phyloP scores from a whole-genome alignment of 768 basidiomycete genomes.

The Trametopsis cervina region DNA sequence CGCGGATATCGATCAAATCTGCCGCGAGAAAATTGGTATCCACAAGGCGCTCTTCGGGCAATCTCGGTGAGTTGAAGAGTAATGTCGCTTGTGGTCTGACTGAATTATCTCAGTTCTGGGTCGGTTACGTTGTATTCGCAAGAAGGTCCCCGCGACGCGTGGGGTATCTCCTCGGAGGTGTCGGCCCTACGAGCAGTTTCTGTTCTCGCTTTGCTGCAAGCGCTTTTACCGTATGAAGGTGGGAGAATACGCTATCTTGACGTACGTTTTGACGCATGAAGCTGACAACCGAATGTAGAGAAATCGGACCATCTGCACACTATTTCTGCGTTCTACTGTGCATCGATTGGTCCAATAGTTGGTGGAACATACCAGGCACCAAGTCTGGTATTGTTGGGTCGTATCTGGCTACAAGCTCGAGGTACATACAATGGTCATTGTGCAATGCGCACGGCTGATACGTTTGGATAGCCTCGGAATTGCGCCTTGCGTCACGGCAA shows the following conservation, averaged over 20 bases:
- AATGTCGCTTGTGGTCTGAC: neutral
- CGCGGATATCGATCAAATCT: constrained; percentile 62
- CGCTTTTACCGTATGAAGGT: constrained; percentile 74
- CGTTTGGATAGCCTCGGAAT: constrained; percentile 42
- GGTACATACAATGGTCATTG: constrained; percentile 35
- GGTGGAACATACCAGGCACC: constrained; percentile 60
- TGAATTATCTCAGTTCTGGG: constrained; percentile 26
- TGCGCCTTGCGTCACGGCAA: constrained; percentile 68
- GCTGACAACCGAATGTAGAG: constrained; percentile 34
- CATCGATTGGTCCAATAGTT: constrained; percentile 56
- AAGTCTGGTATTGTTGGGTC: constrained; percentile 65
- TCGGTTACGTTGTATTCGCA: constrained; percentile 37
- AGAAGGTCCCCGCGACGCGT: constrained; percentile 36
- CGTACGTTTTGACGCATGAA: neutral
- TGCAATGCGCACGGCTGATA: neutral
- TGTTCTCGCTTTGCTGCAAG: constrained; percentile 60
- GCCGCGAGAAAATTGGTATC: constrained; percentile 50
- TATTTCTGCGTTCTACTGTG: constrained; percentile 75
- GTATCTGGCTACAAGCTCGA: constrained; percentile 68
- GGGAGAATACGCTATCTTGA: constrained; percentile 1
- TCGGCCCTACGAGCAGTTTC: constrained; percentile 67
- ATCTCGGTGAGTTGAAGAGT: constrained; percentile 33
- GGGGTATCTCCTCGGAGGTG: constrained; percentile 67
- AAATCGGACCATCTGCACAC: constrained; percentile 62
- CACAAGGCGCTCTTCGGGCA: constrained; percentile 31